These are phyloP conservation scores for Zymoseptoria pseudotritici DNA, from an alignment of 2,329 filamentous ascomycete genomes.

Conservation along the genomic window DNA sequence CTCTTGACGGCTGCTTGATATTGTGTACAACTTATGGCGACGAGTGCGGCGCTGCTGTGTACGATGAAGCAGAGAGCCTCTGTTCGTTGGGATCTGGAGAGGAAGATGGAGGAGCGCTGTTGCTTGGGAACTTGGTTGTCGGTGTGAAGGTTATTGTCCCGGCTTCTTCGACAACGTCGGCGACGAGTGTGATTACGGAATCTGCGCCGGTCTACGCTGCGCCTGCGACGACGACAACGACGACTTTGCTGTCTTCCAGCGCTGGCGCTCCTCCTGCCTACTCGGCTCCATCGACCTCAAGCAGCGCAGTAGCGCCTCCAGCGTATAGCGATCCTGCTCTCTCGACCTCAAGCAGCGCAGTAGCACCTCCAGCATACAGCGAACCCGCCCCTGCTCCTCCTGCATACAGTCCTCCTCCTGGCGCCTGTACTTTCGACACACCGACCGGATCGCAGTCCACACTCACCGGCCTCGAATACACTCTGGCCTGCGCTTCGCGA, in stretches of 20 bases:
- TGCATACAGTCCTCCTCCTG: not conserved
- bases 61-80: not conserved
- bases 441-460: not conserved
- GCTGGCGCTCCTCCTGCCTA: not conserved
- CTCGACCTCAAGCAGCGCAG: not conserved
- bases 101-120: not conserved
- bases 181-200: not conserved
- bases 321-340: no score
- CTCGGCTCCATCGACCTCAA: not conserved
- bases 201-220: not conserved
- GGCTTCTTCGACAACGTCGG: not conserved
- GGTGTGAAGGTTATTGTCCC: not conserved
- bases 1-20: not conserved
- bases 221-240: not conserved
- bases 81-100: not conserved
- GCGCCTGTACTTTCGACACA: not conserved
- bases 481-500: not conserved
- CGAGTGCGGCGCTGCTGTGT: not conserved
- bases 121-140: not conserved
- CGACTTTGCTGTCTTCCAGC: not conserved
- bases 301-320: no score
- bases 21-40: not conserved
- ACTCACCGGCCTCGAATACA: not conserved
- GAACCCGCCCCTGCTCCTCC: not conserved
- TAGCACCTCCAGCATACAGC: not conserved